These are phyloP conservation scores for Epichloe baconii DNA, from an alignment of 2,329 filamentous ascomycete species.

Conservation along the genomic window DNA sequence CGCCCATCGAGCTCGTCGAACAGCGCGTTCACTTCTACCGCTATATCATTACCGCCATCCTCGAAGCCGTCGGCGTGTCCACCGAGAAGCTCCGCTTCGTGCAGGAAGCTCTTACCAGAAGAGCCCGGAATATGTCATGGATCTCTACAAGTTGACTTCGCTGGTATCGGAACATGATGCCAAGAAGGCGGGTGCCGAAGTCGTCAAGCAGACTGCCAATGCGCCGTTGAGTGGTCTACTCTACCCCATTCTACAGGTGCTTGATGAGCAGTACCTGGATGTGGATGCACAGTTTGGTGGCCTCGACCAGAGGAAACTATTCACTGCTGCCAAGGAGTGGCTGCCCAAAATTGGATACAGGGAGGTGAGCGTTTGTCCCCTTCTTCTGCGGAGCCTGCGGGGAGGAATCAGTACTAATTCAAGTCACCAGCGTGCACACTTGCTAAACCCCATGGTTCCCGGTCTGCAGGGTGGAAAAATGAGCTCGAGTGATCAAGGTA, in stretches of 20 bases:
- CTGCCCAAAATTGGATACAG: slow-evolving; percentile 78
- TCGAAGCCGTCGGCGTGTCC: slow-evolving; percentile 66
- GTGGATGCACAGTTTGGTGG: slow-evolving; percentile 82
- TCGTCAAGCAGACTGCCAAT: slow-evolving; percentile 84
- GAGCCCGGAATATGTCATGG: slow-evolving; percentile 66
- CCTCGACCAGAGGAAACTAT: slow-evolving; percentile 80
- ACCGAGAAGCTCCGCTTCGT: slow-evolving; percentile 73
- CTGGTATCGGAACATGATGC: slow-evolving; percentile 67
- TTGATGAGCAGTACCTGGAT: slow-evolving; percentile 81
- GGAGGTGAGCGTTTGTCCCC: slow-evolving; percentile 26
- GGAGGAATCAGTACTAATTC: not conserved
- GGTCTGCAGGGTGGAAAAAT: slow-evolving; percentile 80
- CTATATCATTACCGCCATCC: slow-evolving; percentile 57
- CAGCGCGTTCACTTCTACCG: slow-evolving; percentile 76
- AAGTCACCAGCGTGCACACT: slow-evolving; percentile 20
- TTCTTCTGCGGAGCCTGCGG: too few species aligned
- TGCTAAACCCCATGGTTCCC: slow-evolving; percentile 66
- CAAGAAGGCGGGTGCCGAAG: slow-evolving; percentile 81
- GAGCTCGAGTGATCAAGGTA: slow-evolving; percentile 59
- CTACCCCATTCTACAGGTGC: slow-evolving; percentile 53
- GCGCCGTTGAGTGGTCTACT: slow-evolving; percentile 44
- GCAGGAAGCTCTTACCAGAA: slow-evolving; percentile 70
- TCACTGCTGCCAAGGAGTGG: slow-evolving; percentile 72
- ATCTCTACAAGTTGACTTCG: slow-evolving; percentile 64
- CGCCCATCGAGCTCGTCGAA: slow-evolving; percentile 76